These are phyloP conservation scores for Dryadomyces sulphureus DNA, from an alignment of 2,329 filamentous ascomycete species.

Conservation along the genomic window DNA sequence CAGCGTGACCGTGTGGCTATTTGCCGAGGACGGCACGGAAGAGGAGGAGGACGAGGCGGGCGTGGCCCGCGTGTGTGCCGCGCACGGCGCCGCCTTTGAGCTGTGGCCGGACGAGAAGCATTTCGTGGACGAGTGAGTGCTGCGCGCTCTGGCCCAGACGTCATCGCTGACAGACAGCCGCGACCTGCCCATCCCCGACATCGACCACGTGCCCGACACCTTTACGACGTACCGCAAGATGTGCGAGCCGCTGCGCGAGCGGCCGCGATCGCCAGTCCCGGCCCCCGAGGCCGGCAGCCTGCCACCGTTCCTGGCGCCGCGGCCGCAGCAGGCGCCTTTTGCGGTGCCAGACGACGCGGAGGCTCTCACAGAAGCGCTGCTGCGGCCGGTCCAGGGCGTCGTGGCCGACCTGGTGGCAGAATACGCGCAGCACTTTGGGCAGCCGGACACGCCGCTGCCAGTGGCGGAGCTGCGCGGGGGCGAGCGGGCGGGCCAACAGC, in stretches of 20 bases:
- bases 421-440: constrained; percentile 14
- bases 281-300: constrained; percentile 35
- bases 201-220: constrained; percentile 52
- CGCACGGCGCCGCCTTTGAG: constrained; percentile 42
- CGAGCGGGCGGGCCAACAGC: constrained; percentile 41
- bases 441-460: constrained; percentile 20
- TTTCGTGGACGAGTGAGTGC: constrained; percentile 58
- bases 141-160: too few relatives aligned
- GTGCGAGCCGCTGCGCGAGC: constrained; percentile 53
- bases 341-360: constrained; percentile 40
- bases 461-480: constrained; percentile 57
- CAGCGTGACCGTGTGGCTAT: constrained; percentile 60
- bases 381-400: constrained; percentile 39
- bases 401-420: constrained; percentile 21
- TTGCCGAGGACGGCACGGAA: constrained; percentile 52
- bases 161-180: too few relatives aligned
- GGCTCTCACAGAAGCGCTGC: constrained; percentile 35
- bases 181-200: constrained; percentile 43
- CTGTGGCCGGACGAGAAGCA: constrained; percentile 65
- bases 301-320: constrained; percentile 44
- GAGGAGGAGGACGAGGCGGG: constrained; percentile 49
- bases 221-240: constrained; percentile 64
- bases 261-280: constrained; percentile 43
- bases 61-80: constrained; percentile 36
- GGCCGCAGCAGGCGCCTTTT: constrained; percentile 48